Base-by-base conservation (phyloP, 1,284 basidiomycete species). In the Cryptococcus depauperatus region DNA sequence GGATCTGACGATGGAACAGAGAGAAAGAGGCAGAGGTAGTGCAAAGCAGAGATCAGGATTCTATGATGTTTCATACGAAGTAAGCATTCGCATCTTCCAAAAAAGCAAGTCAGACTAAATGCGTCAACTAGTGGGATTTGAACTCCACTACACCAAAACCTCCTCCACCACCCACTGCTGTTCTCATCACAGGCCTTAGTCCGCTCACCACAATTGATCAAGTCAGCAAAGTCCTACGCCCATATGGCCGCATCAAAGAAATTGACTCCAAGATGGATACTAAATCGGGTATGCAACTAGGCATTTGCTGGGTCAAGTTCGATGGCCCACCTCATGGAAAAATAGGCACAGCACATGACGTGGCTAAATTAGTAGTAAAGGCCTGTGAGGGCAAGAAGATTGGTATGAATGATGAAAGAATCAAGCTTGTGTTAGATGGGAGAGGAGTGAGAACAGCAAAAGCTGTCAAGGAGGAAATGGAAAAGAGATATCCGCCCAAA, bases 231-330 rank as follows among this genome's bases (percentile, higher is more conserved):
- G 80, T 84, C 59, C 84, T 95, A 61, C 68, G 75, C 4, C 59
- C 72, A 10, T 77, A 85, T 59, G 92, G 91, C 2, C 65, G 74
- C 10, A 75, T 93, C 56, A 60, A 75, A 9, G 77, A 81, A 10
- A 82, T 86, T 47, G 84, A 91, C 53, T 79, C 83, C 29, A 86
- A 91, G 62, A 79, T 85, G 50, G 85, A 95, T 70, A 77, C 79
- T 38, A 76, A 77, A 43, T 89, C 82, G 18, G 90, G 90, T 11
- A 82, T 80, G 51, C 80, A 84, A 13, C 76, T 96, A 3, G 91
- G 91, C 5, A 80, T 96, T 33, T 81, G 86, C 42, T 81, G 79
- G 62, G 77, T 96, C 57, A 80, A 78, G 51, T 96, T 78, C 64
- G 67, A 64, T 32, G 57, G 52, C 9, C 68, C 61, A 25, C 50